Evolutionary conservation across 768 basidiomycete species (phyloP).

Genomic region (Pulveroboletus sp.): DNA sequence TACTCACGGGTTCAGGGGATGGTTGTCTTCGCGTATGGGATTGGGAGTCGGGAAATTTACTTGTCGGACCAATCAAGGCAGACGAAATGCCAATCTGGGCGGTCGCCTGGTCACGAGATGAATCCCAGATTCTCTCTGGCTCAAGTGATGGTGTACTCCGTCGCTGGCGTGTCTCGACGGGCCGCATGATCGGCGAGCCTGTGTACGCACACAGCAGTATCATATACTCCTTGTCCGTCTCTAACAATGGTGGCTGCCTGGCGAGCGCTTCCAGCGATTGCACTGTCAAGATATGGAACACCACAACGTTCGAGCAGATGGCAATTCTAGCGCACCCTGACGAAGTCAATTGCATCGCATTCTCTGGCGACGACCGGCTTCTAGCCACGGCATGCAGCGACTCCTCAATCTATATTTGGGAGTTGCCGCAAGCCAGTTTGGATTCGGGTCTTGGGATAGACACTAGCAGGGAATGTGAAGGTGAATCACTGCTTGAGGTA

Average conservation of each 20-base stretch:
- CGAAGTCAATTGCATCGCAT: conserved; percentile 29
- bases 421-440: conserved; percentile 26
- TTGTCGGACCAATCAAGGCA: conserved; percentile 24
- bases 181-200: conserved; percentile 20
- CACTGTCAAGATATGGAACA: conserved; percentile 31
- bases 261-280: conserved; percentile 29
- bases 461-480: conserved; percentile 17
- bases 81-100: conserved; percentile 27
- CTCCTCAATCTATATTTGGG: conserved; percentile 30
- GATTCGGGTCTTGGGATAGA: conserved; percentile 30
- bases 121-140: conserved; percentile 25
- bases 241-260: conserved; percentile 25
- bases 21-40: conserved; percentile 30
- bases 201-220: conserved; percentile 22
- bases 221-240: conserved; percentile 27
- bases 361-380: conserved; percentile 29
- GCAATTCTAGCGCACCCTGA: conserved; percentile 21
- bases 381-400: conserved; percentile 33
- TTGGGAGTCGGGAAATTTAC: conserved; percentile 23
- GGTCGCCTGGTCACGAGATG: conserved; percentile 30
- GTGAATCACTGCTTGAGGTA: conserved; percentile 25
- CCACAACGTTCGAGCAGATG: conserved; percentile 24
- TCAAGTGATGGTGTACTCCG: conserved; percentile 21
- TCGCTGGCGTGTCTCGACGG: conserved; percentile 25
- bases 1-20: conserved; percentile 30